phyloP scores from a whole-genome alignment of 192 early-diverging fungal species.

The Coemansia sp. region DNA sequence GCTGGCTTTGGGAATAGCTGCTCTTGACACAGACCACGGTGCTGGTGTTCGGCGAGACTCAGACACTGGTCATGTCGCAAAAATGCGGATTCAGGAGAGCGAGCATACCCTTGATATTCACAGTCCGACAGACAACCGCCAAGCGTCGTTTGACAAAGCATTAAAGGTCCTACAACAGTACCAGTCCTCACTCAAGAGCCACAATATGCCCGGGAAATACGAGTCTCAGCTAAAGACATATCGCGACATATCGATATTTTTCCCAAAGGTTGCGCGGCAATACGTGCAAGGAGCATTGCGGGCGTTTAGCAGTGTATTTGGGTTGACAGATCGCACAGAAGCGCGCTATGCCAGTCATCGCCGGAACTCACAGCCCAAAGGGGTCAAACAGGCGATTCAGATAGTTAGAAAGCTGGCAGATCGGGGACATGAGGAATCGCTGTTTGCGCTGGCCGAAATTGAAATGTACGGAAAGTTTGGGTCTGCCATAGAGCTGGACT shows the following conservation, averaged over 20 bases:
- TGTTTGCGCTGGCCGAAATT: slow-evolving; percentile 69
- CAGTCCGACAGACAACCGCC: background rate
- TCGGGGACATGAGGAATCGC: slow-evolving; percentile 56
- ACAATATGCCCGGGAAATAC: background rate
- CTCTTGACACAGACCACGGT: background rate
- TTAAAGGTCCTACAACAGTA: slow-evolving; percentile 15
- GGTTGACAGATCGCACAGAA: background rate
- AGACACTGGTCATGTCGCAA: background rate
- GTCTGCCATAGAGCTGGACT: slow-evolving; percentile 55
- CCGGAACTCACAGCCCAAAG: slow-evolving; percentile 2
- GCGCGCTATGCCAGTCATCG: background rate
- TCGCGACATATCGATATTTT: slow-evolving; percentile 8
- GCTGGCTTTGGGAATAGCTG: background rate
- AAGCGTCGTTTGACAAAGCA: slow-evolving; percentile 7
- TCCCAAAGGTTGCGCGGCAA: slow-evolving; percentile 10
- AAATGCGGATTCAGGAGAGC: background rate
- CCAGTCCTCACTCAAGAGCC: slow-evolving; percentile 4
- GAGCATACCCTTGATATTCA: background rate
- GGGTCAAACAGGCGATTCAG: slow-evolving; percentile 12
- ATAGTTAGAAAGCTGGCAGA: slow-evolving; percentile 14
- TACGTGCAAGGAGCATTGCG: background rate
- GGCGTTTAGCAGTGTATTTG: background rate
- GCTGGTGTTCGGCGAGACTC: background rate
- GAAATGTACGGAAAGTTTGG: slow-evolving; percentile 67
- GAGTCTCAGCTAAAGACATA: slow-evolving; percentile 3